These are phyloP conservation scores for Ganoderma lingzhi DNA, from an alignment of 1,284 basidiomycete genomes.

Conservation along the genomic window DNA sequence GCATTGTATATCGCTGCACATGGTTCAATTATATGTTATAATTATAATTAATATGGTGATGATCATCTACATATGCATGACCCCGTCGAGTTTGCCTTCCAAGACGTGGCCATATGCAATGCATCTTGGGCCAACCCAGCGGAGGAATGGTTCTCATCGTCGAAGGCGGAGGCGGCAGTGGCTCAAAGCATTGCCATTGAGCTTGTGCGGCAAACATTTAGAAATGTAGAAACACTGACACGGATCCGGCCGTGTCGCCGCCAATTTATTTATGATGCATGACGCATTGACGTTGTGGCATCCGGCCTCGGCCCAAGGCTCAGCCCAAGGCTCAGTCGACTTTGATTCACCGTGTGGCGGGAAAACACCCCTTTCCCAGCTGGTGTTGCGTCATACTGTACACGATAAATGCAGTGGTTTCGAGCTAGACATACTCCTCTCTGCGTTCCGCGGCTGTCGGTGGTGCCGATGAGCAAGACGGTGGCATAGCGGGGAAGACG, in stretches of 20 bases:
- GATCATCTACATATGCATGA: not conserved
- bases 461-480: not conserved
- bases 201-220: not conserved
- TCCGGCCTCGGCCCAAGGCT: not conserved
- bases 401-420: not conserved
- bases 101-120: no score
- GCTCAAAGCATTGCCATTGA: no score
- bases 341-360: not conserved
- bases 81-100: no score
- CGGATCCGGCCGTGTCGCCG: not conserved
- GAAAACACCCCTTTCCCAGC: not conserved
- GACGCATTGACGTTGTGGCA: not conserved
- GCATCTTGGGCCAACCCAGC: no score
- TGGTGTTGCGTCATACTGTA: not conserved
- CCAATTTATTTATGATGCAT: not conserved
- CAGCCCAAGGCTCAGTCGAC: not conserved
- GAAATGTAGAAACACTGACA: not conserved
- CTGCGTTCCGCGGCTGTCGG: not conserved
- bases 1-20: conserved; percentile 2
- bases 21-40: not conserved
- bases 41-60: not conserved
- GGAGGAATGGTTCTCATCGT: no score
- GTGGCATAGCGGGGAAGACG: not conserved
- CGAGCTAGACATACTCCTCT: not conserved
- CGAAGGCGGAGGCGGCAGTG: no score